phyloP scores from a whole-genome alignment of 1,284 basidiomycete genomes.

The Meripilus lineatus region DNA sequence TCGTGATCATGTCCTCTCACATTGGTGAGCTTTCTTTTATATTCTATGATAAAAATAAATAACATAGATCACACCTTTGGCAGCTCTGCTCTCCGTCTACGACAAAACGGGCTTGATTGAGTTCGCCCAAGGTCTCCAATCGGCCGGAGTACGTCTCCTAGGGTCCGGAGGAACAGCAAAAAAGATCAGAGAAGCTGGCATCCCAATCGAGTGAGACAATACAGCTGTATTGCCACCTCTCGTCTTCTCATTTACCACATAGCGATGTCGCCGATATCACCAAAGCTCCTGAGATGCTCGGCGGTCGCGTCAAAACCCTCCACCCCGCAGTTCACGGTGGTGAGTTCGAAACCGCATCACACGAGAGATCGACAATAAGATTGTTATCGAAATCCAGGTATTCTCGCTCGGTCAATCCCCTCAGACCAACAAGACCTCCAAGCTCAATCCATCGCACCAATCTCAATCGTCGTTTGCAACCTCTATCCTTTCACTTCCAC shows the following conservation, averaged over 20 bases:
- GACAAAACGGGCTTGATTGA: constrained; percentile 93
- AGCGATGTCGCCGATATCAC: constrained; percentile 99
- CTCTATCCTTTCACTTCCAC: constrained; percentile 97
- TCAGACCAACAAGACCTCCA: constrained; percentile 84
- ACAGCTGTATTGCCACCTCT: too few species aligned
- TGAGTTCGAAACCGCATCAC: constrained; percentile 27
- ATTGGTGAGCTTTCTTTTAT: constrained; percentile 26
- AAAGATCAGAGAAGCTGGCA: constrained; percentile 91
- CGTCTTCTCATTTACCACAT: too few species aligned
- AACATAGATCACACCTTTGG: not conserved
- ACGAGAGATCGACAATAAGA: constrained; percentile 3
- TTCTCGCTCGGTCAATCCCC: constrained; percentile 83
- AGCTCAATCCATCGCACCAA: constrained; percentile 81
- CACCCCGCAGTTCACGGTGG: constrained; percentile 99
- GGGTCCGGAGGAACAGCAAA: constrained; percentile 98
- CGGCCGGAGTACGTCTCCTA: constrained; percentile 82
- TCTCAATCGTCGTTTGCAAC: constrained; percentile 97
- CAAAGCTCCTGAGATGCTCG: constrained; percentile 99
- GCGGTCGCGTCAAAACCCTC: constrained; percentile 98
- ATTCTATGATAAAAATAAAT: not conserved
- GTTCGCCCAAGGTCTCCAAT: constrained; percentile 80
- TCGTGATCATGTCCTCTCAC: constrained; percentile 25
- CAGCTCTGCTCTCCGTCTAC: constrained; percentile 94
- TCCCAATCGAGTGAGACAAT: constrained; percentile 80
- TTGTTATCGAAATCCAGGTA: constrained; percentile 46